Conservation (phyloP, 2,329 filamentous ascomycete genomes). For the Cadophora luteo-olivacea region DNA sequence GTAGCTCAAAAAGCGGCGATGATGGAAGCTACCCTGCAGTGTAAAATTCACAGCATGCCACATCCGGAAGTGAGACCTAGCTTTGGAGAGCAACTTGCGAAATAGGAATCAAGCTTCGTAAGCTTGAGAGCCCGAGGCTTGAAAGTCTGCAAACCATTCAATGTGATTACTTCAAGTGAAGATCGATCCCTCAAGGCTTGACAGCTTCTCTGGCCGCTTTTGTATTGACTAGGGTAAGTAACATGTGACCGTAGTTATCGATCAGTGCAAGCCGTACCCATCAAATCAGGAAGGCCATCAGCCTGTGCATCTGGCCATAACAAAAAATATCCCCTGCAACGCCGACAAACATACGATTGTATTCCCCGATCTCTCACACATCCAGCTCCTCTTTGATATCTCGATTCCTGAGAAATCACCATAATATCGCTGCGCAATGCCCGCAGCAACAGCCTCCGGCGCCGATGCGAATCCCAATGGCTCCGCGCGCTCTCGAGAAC, state of each 20-base stretch:
- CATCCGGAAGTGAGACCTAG: no score
- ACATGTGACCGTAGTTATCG: conserved; percentile 13
- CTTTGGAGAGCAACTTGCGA: no score
- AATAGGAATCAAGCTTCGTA: no score
- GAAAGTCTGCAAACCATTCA: background rate
- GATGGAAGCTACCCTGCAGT: background rate
- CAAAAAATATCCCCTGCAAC: conserved; percentile 21
- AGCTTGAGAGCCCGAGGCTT: no score
- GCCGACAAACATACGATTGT: conserved; percentile 6
- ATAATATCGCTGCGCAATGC: conserved; percentile 38
- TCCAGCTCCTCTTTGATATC: background rate
- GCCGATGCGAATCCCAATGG: conserved; percentile 46
- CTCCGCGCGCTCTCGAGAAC: conserved; percentile 51
- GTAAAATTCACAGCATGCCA: no score
- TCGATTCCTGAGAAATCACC: background rate
- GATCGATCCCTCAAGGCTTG: no score
- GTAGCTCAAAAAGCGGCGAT: background rate
- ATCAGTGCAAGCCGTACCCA: background rate
- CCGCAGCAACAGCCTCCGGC: conserved; percentile 50
- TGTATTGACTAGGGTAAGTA: background rate
- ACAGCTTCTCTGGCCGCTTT: background rate
- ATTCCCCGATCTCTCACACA: conserved; percentile 1
- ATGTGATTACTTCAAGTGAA: background rate
- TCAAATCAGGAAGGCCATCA: background rate
- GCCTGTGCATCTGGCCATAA: conserved; percentile 21